Evolutionary conservation across 2,329 filamentous ascomycete genomes (phyloP), one percentile per base, ranked within the genome.

Genomic region (Ilyonectria robusta): DNA sequence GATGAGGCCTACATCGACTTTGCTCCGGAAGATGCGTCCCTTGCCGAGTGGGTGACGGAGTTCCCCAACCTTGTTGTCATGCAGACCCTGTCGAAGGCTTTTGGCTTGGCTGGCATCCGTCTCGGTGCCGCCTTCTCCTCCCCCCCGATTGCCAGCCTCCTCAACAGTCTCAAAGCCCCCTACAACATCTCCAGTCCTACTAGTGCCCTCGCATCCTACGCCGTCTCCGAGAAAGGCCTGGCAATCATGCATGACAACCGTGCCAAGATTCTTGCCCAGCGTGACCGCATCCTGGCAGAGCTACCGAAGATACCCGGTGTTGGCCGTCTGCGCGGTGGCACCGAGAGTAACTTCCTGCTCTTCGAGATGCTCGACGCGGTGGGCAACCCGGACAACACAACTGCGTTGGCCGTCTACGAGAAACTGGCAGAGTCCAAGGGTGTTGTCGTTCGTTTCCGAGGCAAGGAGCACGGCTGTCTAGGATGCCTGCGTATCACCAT

Each of bases 1-100:
- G 96, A 99, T 80, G 96, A 99, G 83, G 96, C 96, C 19, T 99
- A 99, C 82, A 79, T 99, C 75, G 96, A 99, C 82, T 99, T 98
- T 78, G 92, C 95, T 7, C 90, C 91, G 6, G 90, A 81, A 17
- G 91, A 89, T 29, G 87, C 93, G 47, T 97, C 93, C 72, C 87
- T 98, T 29, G 95, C 96, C 29, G 93, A 97, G 81, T 97, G 94
- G 92, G 95, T 97, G 1, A 86, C 88, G 40, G 94, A 97, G 77
- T 97, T 93, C 89, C 95, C 95, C 57, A 99, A 99, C 81, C 86
- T 99, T 29, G 94, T 98, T 19, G 95, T 99, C 64, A 94, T 98
- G 93, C 96, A 99, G 85, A 99, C 96, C 1, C 87, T 98, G n/a
- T 97, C 93, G 76, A 99, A 99, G 81, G 96, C 94, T 0, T 99